phyloP scores from a whole-genome alignment of 2,329 filamentous ascomycete genomes.

The Ophiocordyceps robertsii region DNA sequence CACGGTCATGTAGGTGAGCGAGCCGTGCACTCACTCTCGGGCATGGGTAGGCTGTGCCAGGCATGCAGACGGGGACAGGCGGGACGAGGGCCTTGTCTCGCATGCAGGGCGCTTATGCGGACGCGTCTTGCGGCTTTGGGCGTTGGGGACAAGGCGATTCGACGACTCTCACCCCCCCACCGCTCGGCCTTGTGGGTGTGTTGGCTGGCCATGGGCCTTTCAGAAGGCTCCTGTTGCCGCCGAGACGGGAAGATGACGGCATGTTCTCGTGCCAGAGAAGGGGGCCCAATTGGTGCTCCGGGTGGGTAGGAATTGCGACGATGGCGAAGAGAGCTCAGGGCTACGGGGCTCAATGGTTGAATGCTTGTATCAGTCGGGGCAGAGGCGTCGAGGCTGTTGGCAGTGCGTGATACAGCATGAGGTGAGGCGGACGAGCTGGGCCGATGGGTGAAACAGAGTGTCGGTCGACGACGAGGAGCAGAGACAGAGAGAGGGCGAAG shows the following conservation, averaged over 20 bases:
- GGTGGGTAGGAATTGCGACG: too few species aligned
- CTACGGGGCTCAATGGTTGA: too few species aligned
- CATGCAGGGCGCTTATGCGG: conserved; percentile 4
- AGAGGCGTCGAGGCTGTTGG: not conserved
- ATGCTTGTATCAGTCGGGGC: too few species aligned
- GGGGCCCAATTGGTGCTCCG: too few species aligned
- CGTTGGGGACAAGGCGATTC: not conserved
- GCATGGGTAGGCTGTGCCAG: not conserved
- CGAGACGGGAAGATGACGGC: conserved; percentile 4
- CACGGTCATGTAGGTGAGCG: not conserved
- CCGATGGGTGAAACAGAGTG: conserved; percentile 1
- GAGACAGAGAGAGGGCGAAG: not conserved
- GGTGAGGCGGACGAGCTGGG: conserved; percentile 3
- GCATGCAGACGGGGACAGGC: not conserved
- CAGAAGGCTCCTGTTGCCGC: conserved; percentile 24
- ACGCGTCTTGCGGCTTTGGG: not conserved
- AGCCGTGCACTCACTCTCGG: not conserved
- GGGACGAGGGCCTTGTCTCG: not conserved
- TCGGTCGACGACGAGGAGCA: too few species aligned
- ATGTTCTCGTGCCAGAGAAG: too few species aligned
- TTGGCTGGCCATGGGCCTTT: conserved; percentile 18
- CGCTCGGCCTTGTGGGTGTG: not conserved
- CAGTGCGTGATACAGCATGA: conserved; percentile 1
- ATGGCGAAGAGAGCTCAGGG: too few species aligned
- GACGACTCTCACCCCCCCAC: not conserved